phyloP scores from a whole-genome alignment of 805 yeast species.

The Yamadazyma philogaea region DNA sequence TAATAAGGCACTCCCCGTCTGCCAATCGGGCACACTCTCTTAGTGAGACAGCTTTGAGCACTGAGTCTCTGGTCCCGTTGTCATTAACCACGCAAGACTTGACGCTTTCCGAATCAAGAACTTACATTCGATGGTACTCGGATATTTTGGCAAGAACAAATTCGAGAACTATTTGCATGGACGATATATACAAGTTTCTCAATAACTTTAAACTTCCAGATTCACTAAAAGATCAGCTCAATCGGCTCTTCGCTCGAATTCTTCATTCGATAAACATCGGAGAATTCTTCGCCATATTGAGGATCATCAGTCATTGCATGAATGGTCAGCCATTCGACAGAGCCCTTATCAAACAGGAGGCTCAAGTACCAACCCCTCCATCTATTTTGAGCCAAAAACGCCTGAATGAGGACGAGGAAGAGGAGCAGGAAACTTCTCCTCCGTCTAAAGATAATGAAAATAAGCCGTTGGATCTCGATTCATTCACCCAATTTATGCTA shows the following conservation, averaged over 20 bases:
- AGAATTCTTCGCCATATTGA: slow-evolving; percentile 82
- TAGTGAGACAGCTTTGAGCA: slow-evolving; percentile 5
- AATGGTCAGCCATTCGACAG: slow-evolving; percentile 53
- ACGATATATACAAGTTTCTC: slow-evolving; percentile 77
- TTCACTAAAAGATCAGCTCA: slow-evolving; percentile 48
- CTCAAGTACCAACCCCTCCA: slow-evolving; percentile 76
- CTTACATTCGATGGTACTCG: slow-evolving; percentile 92
- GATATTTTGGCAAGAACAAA: slow-evolving; percentile 73
- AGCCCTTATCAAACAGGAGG: slow-evolving; percentile 47
- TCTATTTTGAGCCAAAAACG: slow-evolving; percentile 68
- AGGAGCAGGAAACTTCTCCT: slow-evolving; percentile 14
- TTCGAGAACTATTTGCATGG: slow-evolving; percentile 60
- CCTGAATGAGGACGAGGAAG: slow-evolving; percentile 39
- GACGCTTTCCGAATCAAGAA: slow-evolving; percentile 72
- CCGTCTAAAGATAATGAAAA: not conserved
- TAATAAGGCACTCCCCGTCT: slow-evolving; percentile 2
- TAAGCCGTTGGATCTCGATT: slow-evolving; percentile 69
- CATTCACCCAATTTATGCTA: slow-evolving; percentile 77
- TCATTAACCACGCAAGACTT: slow-evolving; percentile 66
- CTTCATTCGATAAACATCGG: slow-evolving; percentile 71
- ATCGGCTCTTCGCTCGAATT: slow-evolving; percentile 49
- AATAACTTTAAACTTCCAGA: slow-evolving; percentile 68
- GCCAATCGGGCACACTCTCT: slow-evolving; percentile 7
- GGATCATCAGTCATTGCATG: slow-evolving; percentile 74
- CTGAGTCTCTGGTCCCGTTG: slow-evolving; percentile 52